A percentile compares a stretch with the other conserved stretches of the same genome.
Evolutionary conservation across 495 filamentous ascomycete genomes (phyloP).

Genomic region (Hypoxylon intermedium): DNA sequence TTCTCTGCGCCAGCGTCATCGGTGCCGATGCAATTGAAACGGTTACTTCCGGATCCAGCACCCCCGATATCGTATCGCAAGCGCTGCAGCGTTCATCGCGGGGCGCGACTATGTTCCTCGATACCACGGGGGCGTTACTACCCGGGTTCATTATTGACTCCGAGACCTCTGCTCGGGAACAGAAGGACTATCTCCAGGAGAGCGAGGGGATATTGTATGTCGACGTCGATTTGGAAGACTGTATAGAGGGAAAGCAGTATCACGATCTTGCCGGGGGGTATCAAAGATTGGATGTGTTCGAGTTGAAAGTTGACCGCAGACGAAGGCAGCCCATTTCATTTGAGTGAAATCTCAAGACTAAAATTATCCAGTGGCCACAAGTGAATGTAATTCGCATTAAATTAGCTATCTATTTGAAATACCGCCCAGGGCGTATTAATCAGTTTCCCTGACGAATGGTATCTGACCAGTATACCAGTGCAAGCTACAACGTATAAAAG

Average conservation of each 20-base stretch:
- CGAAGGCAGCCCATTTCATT: conserved; percentile 21
- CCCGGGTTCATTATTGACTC: conserved; percentile 34
- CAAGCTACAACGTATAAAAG: no score
- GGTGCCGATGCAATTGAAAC: conserved; percentile 38
- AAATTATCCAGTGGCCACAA: no score
- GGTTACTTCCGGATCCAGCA: conserved; percentile 15
- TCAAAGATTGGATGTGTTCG: conserved; percentile 53
- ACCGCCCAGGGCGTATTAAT: no score
- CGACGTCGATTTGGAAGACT: conserved; percentile 48
- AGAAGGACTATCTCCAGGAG: conserved; percentile 42
- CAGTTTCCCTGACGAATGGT: no score
- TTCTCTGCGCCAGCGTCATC: conserved; percentile 45
- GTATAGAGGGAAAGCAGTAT: conserved; percentile 55
- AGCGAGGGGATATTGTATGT: conserved; percentile 53
- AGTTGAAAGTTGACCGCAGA: conserved; percentile 48
- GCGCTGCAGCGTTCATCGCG: conserved; percentile 33
- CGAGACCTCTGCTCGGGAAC: conserved; percentile 14
- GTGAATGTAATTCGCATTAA: no score
- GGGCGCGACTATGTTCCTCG: conserved; percentile 48
- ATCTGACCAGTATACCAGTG: no score
- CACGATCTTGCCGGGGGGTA: conserved; percentile 55
- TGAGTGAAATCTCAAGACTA: not conserved
- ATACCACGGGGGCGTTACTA: conserved; percentile 47
- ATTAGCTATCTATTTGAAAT: no score
- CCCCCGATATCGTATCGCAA: conserved; percentile 13